Base-by-base conservation (phyloP, 768 basidiomycete species). In the Rhodotorula toruloides region DNA sequence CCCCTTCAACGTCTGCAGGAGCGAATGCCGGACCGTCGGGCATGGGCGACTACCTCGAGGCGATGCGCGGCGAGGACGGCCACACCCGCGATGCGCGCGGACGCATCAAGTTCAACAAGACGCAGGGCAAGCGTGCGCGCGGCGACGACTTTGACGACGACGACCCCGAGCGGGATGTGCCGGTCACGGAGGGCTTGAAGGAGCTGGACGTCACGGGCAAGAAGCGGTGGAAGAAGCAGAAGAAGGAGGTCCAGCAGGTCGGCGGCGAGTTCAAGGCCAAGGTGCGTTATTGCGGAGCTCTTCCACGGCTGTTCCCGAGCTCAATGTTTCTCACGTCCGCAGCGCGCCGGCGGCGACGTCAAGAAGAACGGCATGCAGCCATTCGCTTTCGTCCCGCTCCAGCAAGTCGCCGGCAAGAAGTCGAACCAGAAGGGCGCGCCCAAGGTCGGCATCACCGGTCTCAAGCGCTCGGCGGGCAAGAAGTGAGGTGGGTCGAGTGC, bases 211-310 rank as follows among this genome's bases (percentile, higher is more conserved):
- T 91, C 65, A n/a, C n/a, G n/a, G n/a, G n/a, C n/a, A 69, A 55
- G 64, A 83, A 79, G 73, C 81, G 82, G 77, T 77, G 78, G 73
- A 76, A 76, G 73, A 75, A 82, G 78, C 81, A 75, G 50, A 84
- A 80, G 77, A 84, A 80, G 79, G 75, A 76, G 56, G 72, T 73
- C 10, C 80, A 77, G 54, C 82, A 77, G 79, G 83, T 83, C 55
- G 96, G 96, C 19, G 85, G 85, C 21, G 92, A 98, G 77, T 98
- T 96, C 82, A 93, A 88, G 77, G 90, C 96, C 37, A 98, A 92
- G 86, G 93, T 91, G 71, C 61, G 85, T 78, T 13, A 16, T n/a
- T 14, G 36, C n/a, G 32, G 39, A 27, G 11, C 25, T 43, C 25
- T 34, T 31, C 10, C 29, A 17, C 37, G 12, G 43, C 19, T 13